Evolutionary conservation across 768 basidiomycete species (phyloP), one percentile per base, ranked within the genome.

Genomic region (Leccinum rimulosum): DNA sequence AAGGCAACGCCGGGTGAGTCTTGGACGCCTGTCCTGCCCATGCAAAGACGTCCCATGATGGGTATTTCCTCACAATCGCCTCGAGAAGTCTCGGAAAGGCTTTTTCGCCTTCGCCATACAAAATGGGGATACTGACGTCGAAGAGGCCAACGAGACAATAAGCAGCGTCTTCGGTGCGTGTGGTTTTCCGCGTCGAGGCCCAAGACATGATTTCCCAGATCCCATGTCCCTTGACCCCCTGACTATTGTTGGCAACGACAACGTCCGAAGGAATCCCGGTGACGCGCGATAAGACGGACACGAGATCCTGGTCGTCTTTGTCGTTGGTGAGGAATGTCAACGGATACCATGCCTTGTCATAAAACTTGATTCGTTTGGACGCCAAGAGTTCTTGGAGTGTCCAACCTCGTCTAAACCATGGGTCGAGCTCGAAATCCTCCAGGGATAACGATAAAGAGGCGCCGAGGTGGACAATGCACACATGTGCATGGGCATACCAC

Each of bases 21-120:
- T 51, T 22, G 0, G 71, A 71, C 1, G 65, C 60, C 19, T 62
- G 47, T 14, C 70, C 70, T 1, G 57, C 54, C 71, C 70, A 71
- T 2, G 53, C 70, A 47, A 71, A 71, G 1, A 61, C 61, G 25
- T 71, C 70, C 71, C 70, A 73, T 0, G 43, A 15, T 14, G 35
- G 59, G 3, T 50, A 25, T 19, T 55, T 50, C 9, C 28, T 45
- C 19, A 60, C 30, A 19, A 73, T 61, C 6, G 58, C 62, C 30
- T 65, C 60, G n/a, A 69, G 43, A 4, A 74, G 61, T 49, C 67
- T 62, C 30, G 61, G 64, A 47, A 74, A 75, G 0, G 73, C 72
- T 19, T 49, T 66, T 22, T 63, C 64, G 8, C 73, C 74, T 27
- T 74, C 74, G 11, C 73, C 74, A 36, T 74, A 74, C 33, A 61